Evolutionary conservation across 352 stramenopile genomes (phyloP), one percentile per base, ranked within the genome.

Genomic region (Peronospora farinosa): DNA sequence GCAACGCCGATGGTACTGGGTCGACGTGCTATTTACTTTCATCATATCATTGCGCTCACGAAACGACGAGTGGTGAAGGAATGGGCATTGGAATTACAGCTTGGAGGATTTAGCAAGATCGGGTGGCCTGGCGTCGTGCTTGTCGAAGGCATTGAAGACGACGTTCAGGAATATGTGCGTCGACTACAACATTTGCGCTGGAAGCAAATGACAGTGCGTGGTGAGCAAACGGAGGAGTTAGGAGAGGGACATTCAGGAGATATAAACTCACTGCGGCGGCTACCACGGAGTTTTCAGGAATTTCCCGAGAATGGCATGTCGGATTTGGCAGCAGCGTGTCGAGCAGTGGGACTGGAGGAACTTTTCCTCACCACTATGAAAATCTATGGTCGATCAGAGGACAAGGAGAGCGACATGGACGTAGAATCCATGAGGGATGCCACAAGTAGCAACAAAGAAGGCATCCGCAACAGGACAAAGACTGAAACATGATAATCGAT

Each of bases 361-460:
- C 67, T 92, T 25, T 92, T 92, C 41, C 64, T 92, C 5, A 83
- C 81, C 1, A 78, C 68, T 17, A 88, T 92, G 74, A 87, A 89
- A 53, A 89, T 89, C 42, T 88, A 89, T 51, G 44, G 53, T 15
- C 55, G 63, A 17, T 46, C 27, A 12, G 39, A 57, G 8, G 46
- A 49, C 23, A 47, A 49, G 4, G 31, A 47, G 16, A 19, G n/a
- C 1, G 11, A 19, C 8, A 7, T n/a, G 11, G 16, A 21, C 33
- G 4, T 28, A 21, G 25, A 47, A 40, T 36, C 37, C 36, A 35
- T 15, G 7, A 47, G 25, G 2, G 40, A 31, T 19, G n/a, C 7
- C 15, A 11, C 21, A n/a, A 43, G 27, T 33, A 31, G 27, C 43
- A 23, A 78, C 41, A 35, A 80, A 69, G 31, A 21, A 21, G 17